Evolutionary conservation across 306 rosid species (phyloP).

Genomic region (Cercis canadensis): DNA sequence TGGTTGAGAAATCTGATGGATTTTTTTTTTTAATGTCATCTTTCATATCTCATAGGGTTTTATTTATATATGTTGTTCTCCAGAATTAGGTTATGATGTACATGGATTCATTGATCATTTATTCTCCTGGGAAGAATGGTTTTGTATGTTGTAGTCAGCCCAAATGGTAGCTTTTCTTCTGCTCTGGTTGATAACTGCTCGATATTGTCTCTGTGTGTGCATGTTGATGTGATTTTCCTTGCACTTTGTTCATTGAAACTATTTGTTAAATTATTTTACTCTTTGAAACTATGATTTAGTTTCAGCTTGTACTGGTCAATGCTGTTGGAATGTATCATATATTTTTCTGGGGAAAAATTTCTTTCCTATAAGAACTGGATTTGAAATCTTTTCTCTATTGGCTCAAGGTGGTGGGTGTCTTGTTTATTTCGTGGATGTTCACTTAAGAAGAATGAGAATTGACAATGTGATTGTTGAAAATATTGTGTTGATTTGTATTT

Average conservation of each 20-base stretch:
- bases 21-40: not conserved
- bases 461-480: too few species aligned
- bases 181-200: not conserved
- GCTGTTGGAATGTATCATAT: too few species aligned
- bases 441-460: not conserved
- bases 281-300: not conserved
- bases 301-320: not conserved
- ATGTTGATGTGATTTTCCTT: not conserved
- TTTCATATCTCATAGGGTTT: not conserved
- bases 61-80: too few species aligned
- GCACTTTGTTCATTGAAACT: not conserved
- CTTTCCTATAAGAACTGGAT: too few species aligned
- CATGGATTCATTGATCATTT: not conserved
- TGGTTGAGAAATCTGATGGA: constrained; percentile 3
- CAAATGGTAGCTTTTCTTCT: not conserved
- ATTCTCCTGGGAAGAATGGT: not conserved
- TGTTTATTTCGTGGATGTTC: not conserved
- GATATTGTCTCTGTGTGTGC: not conserved
- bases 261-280: not conserved
- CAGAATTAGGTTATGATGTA: too few species aligned
- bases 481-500: not conserved
- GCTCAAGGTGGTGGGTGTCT: too few species aligned
- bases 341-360: too few species aligned
- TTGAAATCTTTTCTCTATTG: too few species aligned
- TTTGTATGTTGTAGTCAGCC: too few species aligned